phyloP scores from a whole-genome alignment of 1,284 basidiomycete species.

The Ustilago xerochloae region DNA sequence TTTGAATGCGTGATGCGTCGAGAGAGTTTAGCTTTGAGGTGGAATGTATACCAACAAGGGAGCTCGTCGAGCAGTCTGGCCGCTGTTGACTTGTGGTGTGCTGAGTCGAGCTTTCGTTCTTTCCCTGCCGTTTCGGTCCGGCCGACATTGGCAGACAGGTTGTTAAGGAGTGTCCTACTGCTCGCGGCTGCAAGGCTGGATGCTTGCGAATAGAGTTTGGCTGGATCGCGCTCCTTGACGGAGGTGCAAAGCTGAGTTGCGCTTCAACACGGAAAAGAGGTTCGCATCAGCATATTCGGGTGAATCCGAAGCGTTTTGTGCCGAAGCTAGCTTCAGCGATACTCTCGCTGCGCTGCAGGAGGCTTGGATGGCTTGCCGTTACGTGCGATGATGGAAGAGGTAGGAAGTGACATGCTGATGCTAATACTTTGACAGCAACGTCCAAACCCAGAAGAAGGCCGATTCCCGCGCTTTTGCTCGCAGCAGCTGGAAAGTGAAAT shows the following conservation, averaged over 20 bases:
- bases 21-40: not conserved
- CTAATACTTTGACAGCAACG: not conserved
- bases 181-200: not conserved
- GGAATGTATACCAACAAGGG: not conserved
- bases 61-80: not conserved
- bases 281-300: slow-evolving; percentile 3
- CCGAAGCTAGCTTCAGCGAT: not conserved
- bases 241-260: not conserved
- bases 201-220: not conserved
- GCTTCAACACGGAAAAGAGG: slow-evolving; percentile 5
- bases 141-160: slow-evolving; percentile 28
- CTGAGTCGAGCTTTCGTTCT: not conserved
- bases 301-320: not conserved
- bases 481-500: too few relatives aligned
- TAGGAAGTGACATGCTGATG: not conserved
- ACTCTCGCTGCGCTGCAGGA: not conserved
- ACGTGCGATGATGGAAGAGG: too few relatives aligned
- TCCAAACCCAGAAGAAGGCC: not conserved
- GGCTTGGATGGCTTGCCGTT: not conserved
- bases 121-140: not conserved
- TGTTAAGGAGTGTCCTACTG: not conserved
- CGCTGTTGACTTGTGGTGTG: not conserved
- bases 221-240: not conserved
- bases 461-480: slow-evolving; percentile 6
- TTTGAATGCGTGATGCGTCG: slow-evolving; percentile 17